Conservation (phyloP, 192 early-diverging fungal species). For the Lobulomyces angularis region DNA sequence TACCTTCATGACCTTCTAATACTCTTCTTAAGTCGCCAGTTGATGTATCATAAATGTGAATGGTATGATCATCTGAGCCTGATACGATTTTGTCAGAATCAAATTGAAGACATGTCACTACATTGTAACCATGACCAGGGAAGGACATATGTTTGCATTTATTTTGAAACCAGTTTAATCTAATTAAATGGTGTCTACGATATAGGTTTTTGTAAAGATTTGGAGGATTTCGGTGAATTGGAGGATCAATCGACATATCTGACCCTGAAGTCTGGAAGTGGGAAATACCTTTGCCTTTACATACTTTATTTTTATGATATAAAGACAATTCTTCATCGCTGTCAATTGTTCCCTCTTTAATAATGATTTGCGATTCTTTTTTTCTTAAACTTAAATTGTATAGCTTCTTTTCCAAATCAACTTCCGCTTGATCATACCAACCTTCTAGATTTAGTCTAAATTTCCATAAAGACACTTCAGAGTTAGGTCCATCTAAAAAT, state of each 20-base stretch:
- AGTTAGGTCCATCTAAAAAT: constrained; percentile 58
- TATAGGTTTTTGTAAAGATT: constrained; percentile 70
- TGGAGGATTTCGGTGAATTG: constrained; percentile 16
- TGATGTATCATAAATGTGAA: constrained; percentile 81
- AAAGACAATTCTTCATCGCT: too few species aligned
- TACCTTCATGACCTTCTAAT: constrained; percentile 72
- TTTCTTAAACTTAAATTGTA: background rate
- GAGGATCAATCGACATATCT: constrained; percentile 14
- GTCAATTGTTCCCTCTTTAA: too few species aligned
- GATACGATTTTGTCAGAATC: constrained; percentile 92
- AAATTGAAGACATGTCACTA: constrained; percentile 94
- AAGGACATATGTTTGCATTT: constrained; percentile 65
- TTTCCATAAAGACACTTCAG: constrained; percentile 43
- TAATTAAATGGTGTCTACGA: constrained; percentile 62
- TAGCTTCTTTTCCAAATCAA: constrained; percentile 3
- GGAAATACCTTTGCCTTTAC: background rate
- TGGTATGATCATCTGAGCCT: constrained; percentile 82
- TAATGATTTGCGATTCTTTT: too few species aligned
- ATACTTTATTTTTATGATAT: too few species aligned
- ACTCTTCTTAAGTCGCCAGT: constrained; percentile 62
- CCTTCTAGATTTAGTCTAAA: constrained; percentile 20
- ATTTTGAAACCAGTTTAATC: constrained; percentile 75
- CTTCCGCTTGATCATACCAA: constrained; percentile 27
- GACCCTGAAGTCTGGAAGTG: background rate
- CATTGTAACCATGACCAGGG: constrained; percentile 63